Evolutionary conservation across 164 flowering plant genomes (phyloP).

Genomic region (Liquidambar formosana): DNA sequence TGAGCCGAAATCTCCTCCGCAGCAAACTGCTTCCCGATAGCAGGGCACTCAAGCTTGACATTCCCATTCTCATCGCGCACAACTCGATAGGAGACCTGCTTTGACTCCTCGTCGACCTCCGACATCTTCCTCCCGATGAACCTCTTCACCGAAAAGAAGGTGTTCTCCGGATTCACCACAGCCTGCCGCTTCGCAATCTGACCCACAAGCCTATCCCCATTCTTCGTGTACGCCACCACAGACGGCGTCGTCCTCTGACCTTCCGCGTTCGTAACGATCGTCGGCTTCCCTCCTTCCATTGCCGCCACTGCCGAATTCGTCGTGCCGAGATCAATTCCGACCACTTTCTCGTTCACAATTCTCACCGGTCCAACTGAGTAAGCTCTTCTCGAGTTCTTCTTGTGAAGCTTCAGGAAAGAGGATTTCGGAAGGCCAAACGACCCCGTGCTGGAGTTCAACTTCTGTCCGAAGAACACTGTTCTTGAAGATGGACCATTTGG

Average conservation of each 20-base stretch:
- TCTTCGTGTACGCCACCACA: conserved; percentile 92
- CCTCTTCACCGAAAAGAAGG: conserved; percentile 73
- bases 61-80: conserved; percentile 89
- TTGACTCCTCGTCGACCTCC: conserved; percentile 55
- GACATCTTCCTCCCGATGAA: conserved; percentile 78
- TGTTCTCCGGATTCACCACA: conserved; percentile 79
- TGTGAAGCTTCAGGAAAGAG: conserved; percentile 18
- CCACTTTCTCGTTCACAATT: conserved; percentile 43
- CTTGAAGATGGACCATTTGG: background rate
- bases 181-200: conserved; percentile 90
- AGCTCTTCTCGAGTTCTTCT: background rate
- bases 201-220: conserved; percentile 66
- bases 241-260: conserved; percentile 99
- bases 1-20: conserved; percentile 82
- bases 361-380: conserved; percentile 22
- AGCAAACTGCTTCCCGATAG: conserved; percentile 70
- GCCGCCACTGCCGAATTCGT: conserved; percentile 59
- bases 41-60: conserved; percentile 75
- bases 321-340: conserved; percentile 47
- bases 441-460: conserved; percentile 3
- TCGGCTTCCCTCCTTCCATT: conserved; percentile 63
- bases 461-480: conserved; percentile 30
- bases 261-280: too few relatives aligned
- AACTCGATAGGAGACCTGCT: conserved; percentile 56
- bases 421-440: conserved; percentile 2